phyloP scores from a whole-genome alignment of 768 basidiomycete species.

The Gymnopilus junonius region DNA sequence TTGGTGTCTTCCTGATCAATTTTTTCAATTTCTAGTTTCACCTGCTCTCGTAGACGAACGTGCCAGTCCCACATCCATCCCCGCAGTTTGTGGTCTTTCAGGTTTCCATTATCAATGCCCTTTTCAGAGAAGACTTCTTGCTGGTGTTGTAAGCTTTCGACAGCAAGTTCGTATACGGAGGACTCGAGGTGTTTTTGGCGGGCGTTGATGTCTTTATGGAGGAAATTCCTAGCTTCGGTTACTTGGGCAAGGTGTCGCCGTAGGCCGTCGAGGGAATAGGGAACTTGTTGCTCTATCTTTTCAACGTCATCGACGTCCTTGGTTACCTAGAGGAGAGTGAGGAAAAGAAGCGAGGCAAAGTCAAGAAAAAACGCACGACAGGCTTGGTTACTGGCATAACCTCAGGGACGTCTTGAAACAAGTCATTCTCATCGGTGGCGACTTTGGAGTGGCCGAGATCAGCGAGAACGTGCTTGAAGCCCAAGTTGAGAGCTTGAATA shows the following conservation, averaged over 20 bases:
- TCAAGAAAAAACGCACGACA: slow-evolving; percentile 34
- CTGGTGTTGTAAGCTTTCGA: slow-evolving; percentile 70
- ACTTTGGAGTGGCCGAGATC: slow-evolving; percentile 61
- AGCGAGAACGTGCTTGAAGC: slow-evolving; percentile 50
- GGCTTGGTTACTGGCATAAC: slow-evolving; percentile 59
- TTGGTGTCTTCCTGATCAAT: background rate
- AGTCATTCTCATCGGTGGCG: slow-evolving; percentile 44
- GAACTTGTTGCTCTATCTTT: slow-evolving; percentile 45
- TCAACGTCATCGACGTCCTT: background rate
- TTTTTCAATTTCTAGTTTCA: slow-evolving; percentile 51
- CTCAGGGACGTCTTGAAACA: slow-evolving; percentile 59
- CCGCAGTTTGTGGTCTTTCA: slow-evolving; percentile 55
- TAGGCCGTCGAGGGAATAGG: slow-evolving; percentile 77
- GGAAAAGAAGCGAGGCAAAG: background rate
- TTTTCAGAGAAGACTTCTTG: slow-evolving; percentile 59
- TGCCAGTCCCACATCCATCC: slow-evolving; percentile 92
- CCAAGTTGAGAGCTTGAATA: slow-evolving; percentile 60
- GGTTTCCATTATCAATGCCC: slow-evolving; percentile 54
- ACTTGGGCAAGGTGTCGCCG: slow-evolving; percentile 70
- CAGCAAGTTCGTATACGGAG: slow-evolving; percentile 84
- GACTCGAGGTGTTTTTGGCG: slow-evolving; percentile 86
- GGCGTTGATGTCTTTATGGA: slow-evolving; percentile 67
- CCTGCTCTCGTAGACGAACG: slow-evolving; percentile 51
- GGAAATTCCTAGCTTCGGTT: slow-evolving; percentile 62
- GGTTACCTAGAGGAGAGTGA: background rate